Percentiles rank a stretch among this genome's conserved stretches.
These are phyloP conservation scores for Rhazya stricta DNA, from an alignment of 257 asterid genomes.

Conservation along the genomic window DNA sequence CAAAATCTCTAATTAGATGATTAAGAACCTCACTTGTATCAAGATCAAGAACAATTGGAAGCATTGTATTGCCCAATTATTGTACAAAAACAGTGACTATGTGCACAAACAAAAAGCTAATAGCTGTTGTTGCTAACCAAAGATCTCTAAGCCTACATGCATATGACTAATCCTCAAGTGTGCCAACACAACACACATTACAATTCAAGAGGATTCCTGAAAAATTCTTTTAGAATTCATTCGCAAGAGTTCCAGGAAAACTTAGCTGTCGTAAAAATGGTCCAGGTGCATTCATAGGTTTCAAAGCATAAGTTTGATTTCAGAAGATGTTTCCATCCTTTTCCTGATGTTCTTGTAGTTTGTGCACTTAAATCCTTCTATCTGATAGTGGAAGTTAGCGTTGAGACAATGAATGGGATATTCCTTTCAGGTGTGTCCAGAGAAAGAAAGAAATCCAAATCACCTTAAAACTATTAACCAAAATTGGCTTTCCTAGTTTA, in stretches of 20 bases:
- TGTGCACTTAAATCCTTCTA: too few relatives aligned
- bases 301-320: neutral
- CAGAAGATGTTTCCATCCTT: neutral
- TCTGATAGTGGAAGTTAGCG: neutral
- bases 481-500: neutral
- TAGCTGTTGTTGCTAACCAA: neutral
- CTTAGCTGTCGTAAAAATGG: too few relatives aligned
- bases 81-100: neutral
- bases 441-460: neutral
- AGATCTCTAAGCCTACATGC: neutral
- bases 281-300: too few relatives aligned
- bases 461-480: neutral
- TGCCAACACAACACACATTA: neutral
- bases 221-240: too few relatives aligned
- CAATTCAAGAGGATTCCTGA: neutral
- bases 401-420: neutral
- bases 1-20: neutral
- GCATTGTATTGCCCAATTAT: neutral
- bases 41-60: neutral
- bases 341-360: neutral
- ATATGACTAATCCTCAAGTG: neutral
- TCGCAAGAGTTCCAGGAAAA: too few relatives aligned
- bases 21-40: neutral
- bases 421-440: neutral
- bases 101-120: neutral